phyloP scores from a whole-genome alignment of 2,329 filamentous ascomycete genomes.

The Beauveria asiatica region DNA sequence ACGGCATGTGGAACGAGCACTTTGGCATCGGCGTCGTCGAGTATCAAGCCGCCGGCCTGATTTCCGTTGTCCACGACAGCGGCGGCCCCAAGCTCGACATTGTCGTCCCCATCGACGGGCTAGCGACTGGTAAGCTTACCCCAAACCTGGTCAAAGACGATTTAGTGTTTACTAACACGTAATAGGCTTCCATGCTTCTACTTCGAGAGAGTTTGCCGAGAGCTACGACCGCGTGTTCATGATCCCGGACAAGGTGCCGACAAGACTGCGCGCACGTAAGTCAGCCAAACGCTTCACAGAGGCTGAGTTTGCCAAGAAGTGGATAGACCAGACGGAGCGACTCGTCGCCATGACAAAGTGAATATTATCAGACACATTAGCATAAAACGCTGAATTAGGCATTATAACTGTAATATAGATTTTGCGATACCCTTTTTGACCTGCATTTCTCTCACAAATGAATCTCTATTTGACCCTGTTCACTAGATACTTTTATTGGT shows the following conservation, averaged over 20 bases:
- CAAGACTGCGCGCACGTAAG: constrained; percentile 65
- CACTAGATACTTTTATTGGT: background rate
- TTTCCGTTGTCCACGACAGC: constrained; percentile 86
- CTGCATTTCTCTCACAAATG: background rate
- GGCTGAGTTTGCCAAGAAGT: constrained; percentile 71
- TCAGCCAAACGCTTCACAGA: constrained; percentile 84
- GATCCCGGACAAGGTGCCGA: constrained; percentile 61
- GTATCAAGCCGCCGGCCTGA: constrained; percentile 90
- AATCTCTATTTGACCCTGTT: background rate
- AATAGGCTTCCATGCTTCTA: constrained; percentile 58
- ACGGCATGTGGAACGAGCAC: constrained; percentile 99
- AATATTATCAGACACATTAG: background rate
- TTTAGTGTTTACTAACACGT: no score
- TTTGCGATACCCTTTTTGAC: constrained; percentile 12
- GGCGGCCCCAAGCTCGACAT: constrained; percentile 93
- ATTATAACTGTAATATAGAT: constrained; percentile 4
- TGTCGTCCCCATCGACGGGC: constrained; percentile 69
- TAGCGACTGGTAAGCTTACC: constrained; percentile 57
- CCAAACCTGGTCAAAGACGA: background rate
- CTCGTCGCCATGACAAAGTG: constrained; percentile 45
- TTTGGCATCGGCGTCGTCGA: constrained; percentile 98
- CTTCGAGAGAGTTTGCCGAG: constrained; percentile 71
- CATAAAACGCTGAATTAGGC: background rate
- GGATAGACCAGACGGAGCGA: constrained; percentile 66
- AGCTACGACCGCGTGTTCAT: constrained; percentile 71